These are phyloP conservation scores for Oryza longistaminata DNA, from an alignment of 176 grass and related monocot genomes.

Conservation along the genomic window DNA sequence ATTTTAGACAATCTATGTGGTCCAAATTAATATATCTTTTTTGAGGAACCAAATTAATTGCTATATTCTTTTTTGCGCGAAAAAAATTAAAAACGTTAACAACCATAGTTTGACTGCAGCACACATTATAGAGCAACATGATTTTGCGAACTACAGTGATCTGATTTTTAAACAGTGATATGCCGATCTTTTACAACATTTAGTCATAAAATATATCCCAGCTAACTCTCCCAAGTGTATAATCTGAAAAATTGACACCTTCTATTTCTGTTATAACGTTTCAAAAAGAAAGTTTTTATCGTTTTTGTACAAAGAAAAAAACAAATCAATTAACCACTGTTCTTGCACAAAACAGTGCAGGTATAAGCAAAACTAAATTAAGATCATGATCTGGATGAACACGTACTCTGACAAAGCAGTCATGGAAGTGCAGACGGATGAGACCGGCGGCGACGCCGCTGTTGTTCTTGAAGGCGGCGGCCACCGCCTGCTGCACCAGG, in stretches of 20 bases:
- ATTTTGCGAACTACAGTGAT: background rate
- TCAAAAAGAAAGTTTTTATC: no score
- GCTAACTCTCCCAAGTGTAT: background rate
- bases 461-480: conserved; percentile 49
- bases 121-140: background rate
- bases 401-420: conserved; percentile 69
- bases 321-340: background rate
- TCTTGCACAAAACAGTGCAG: background rate
- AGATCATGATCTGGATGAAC: background rate
- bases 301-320: background rate
- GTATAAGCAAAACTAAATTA: background rate
- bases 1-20: background rate
- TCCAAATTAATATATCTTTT: background rate
- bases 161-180: background rate
- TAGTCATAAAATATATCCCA: background rate
- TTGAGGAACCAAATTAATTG: background rate
- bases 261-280: background rate
- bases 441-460: conserved; percentile 61
- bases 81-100: background rate
- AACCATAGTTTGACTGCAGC: background rate
- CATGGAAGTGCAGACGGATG: conserved; percentile 80
- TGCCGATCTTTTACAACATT: background rate
- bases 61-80: no score
- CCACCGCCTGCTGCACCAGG: conserved; percentile 60
- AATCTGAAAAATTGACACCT: background rate